Evolutionary conservation across 2,329 filamentous ascomycete genomes (phyloP), one percentile per base, ranked within the genome.

Genomic region (Nemania sp.): DNA sequence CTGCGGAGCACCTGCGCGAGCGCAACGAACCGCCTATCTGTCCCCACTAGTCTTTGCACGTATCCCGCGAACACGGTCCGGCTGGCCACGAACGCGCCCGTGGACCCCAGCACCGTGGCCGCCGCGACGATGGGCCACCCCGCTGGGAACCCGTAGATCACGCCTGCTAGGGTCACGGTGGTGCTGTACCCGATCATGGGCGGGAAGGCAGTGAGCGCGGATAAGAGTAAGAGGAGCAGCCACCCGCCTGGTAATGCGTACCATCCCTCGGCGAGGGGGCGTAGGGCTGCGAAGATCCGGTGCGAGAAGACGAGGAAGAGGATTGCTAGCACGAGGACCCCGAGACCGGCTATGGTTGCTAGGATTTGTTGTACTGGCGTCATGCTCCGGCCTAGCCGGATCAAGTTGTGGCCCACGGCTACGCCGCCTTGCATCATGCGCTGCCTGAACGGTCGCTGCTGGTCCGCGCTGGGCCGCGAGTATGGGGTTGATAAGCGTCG

Each of bases 121-220:
- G 82, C 78, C 1, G 91, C 87, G 44, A 90, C 88, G 61, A 96
- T 86, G 61, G 90, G 84, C 91, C 92, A 97, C 20, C 90, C 92
- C 58, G 64, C 63, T 1, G 76, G 77, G 60, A 83, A 82, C 2
- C 79, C 81, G 66, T 77, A 84, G 12, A 84, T 77, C 63, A 84
- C 78, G 24, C 77, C 77, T 6, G 78, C 73, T 22, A 82, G 68
- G 22, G 78, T 82, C 54, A 77, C 73, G 64, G 87, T 86, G 1
- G 88, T 90, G 57, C 87, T 90, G 77, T 96, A 96, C 12, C 92
- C 92, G 59, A 97, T 87, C 64, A 96, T 72, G 2, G 92, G 92
- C 17, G 92, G 92, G 70, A 96, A 95, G 2, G 87, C 90, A 14
- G 91, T 88, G 34, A 81, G 68, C 69, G 92, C 91, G 30, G 89